Conservation (phyloP, 768 basidiomycete species). For the Coprinellus micaceus region DNA sequence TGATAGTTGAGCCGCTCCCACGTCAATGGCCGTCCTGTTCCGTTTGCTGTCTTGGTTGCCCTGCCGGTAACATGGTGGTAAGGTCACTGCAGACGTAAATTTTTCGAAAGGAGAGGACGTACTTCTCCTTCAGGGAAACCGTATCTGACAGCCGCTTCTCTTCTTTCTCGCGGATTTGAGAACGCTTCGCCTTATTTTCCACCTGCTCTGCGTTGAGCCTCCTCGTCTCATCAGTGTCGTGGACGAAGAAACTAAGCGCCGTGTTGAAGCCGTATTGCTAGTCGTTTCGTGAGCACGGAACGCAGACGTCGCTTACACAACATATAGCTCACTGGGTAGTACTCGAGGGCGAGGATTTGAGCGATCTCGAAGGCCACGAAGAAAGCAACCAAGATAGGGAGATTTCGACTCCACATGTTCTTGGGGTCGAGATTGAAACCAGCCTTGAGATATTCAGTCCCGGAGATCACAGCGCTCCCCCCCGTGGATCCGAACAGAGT, state of each 20-base stretch:
- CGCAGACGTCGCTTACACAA: no score
- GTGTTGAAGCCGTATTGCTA: constrained; percentile 50
- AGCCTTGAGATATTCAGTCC: constrained; percentile 57
- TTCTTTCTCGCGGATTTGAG: constrained; percentile 19
- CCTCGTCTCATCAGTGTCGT: constrained; percentile 52
- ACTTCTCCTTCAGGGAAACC: not conserved
- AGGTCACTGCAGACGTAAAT: not conserved
- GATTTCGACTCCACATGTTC: constrained; percentile 65
- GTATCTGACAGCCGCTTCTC: not conserved
- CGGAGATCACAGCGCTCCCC: constrained; percentile 54
- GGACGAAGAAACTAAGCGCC: constrained; percentile 56
- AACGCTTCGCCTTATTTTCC: constrained; percentile 47
- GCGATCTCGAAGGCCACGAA: constrained; percentile 65
- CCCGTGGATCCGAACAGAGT: constrained; percentile 63
- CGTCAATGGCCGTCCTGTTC: constrained; percentile 59
- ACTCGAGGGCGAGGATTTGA: constrained; percentile 66
- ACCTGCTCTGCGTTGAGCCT: constrained; percentile 50
- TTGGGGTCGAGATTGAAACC: constrained; percentile 45
- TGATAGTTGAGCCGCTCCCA: constrained; percentile 79
- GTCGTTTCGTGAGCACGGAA: no score
- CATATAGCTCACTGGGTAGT: constrained; percentile 50
- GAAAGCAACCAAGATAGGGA: constrained; percentile 69
- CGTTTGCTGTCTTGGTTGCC: constrained; percentile 8
- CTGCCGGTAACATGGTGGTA: not conserved
- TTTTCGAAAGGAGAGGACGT: no score